Evolutionary conservation across 2,329 filamentous ascomycete species (phyloP).

Genomic region (Cercospora sp.): DNA sequence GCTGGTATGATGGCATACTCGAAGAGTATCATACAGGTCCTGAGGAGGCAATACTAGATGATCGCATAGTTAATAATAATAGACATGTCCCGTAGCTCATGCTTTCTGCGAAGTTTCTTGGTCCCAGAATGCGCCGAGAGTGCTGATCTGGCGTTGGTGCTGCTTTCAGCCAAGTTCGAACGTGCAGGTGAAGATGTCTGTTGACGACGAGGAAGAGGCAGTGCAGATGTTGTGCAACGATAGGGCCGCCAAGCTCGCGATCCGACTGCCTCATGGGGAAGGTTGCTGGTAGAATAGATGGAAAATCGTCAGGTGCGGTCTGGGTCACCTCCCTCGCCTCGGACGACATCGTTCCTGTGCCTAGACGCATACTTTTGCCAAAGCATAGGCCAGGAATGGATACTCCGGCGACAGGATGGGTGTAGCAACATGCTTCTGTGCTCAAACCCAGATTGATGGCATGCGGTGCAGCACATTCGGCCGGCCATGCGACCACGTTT

Average conservation of each 20-base stretch:
- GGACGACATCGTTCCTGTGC: background rate
- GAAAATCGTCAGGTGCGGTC: background rate
- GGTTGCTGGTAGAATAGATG: background rate
- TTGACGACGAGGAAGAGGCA: background rate
- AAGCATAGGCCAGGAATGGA: background rate
- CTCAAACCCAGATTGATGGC: background rate
- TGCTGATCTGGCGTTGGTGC: background rate
- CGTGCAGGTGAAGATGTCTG: background rate
- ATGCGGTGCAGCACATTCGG: background rate
- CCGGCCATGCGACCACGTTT: background rate
- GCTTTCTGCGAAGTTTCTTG: background rate
- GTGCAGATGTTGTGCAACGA: background rate
- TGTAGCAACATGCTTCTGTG: background rate
- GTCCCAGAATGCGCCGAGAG: background rate
- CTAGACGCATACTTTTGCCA: background rate
- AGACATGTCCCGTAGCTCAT: background rate
- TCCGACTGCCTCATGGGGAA: background rate
- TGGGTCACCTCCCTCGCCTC: background rate
- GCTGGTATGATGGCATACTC: slow-evolving; percentile 30
- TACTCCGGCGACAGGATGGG: background rate
- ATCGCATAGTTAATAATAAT: background rate
- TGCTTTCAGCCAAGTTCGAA: background rate
- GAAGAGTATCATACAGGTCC: slow-evolving; percentile 19
- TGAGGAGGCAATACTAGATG: background rate
- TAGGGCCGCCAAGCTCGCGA: background rate